Percentiles rank a stretch among this genome's conserved stretches.
These are phyloP conservation scores for Alternaria ethzedia DNA, from an alignment of 2,329 filamentous ascomycete genomes.

Conservation along the genomic window DNA sequence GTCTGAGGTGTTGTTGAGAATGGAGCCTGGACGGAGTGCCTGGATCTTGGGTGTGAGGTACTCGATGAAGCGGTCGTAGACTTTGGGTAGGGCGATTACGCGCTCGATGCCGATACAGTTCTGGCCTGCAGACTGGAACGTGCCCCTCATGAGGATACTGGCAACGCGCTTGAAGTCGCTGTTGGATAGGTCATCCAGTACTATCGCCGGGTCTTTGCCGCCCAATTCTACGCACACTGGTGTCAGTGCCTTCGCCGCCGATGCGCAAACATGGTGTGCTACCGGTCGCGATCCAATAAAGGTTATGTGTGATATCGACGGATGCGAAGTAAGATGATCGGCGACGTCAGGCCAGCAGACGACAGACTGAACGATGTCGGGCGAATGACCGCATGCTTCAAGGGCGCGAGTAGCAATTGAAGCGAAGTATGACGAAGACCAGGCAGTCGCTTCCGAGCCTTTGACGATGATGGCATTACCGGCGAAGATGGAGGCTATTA, in stretches of 20 bases:
- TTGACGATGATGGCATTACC: constrained; percentile 94
- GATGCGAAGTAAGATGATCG: constrained; percentile 81
- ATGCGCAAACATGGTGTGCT: constrained; percentile 85
- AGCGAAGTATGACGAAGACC: constrained; percentile 85
- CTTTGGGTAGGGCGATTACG: constrained; percentile 77
- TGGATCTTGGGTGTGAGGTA: constrained; percentile 76
- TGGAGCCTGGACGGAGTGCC: constrained; percentile 76
- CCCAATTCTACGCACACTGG: constrained; percentile 91
- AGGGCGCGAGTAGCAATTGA: constrained; percentile 80
- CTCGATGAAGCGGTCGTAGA: constrained; percentile 75
- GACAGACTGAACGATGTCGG: constrained; percentile 81
- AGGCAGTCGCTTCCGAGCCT: constrained; percentile 92
- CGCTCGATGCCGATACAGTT: constrained; percentile 98
- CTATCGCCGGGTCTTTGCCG: constrained; percentile 90
- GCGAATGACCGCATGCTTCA: constrained; percentile 79
- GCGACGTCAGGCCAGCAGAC: constrained; percentile 89
- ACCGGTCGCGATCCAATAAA: constrained; percentile 93
- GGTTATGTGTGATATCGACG: constrained; percentile 83
- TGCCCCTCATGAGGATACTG: constrained; percentile 86
- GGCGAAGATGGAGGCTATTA: constrained; percentile 88
- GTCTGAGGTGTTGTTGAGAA: constrained; percentile 56
- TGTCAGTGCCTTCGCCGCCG: constrained; percentile 83
- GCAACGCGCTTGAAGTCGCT: constrained; percentile 71
- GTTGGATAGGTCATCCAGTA: constrained; percentile 79
- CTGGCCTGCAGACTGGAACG: constrained; percentile 93